phyloP scores from a whole-genome alignment of 139 green algal genomes.

The Tetradesmus lagerheimii region DNA sequence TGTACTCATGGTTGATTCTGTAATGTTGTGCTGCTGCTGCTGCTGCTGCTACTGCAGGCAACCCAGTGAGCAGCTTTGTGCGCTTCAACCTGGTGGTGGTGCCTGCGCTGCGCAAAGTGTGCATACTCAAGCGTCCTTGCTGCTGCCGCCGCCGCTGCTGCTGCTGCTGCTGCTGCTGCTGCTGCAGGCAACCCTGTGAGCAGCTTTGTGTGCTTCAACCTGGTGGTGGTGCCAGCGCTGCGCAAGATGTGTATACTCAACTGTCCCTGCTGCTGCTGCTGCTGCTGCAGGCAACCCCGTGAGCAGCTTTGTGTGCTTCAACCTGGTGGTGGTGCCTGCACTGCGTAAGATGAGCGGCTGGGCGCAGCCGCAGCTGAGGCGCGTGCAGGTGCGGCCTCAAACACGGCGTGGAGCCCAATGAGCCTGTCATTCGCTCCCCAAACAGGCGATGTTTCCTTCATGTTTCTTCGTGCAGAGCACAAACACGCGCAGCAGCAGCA shows the following conservation, averaged over 20 bases:
- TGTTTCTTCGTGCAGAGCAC: no score
- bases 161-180: constrained; percentile 16
- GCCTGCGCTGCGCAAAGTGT: constrained; percentile 73
- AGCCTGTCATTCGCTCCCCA: no score
- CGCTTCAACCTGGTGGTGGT: constrained; percentile 78
- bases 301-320: constrained; percentile 93
- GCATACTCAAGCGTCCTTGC: constrained; percentile 76
- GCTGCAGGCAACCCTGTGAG: constrained; percentile 88
- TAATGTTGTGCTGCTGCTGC: background rate
- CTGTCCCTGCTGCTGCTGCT: background rate
- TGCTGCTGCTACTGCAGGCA: background rate
- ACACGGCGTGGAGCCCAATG: no score
- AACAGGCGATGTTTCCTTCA: no score
- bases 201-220: constrained; percentile 93
- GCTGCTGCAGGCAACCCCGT: constrained; percentile 87
- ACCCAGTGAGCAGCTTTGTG: background rate
- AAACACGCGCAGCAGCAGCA: background rate
- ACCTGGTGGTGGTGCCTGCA: constrained; percentile 78
- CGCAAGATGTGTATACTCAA: background rate
- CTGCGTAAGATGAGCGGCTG: constrained; percentile 85
- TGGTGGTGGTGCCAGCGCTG: constrained; percentile 89
- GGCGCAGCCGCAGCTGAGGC: constrained; percentile 70
- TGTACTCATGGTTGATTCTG: background rate
- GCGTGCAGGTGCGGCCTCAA: constrained; percentile 81
- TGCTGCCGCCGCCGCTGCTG: constrained; percentile 76